Conservation (phyloP, 2,329 filamentous ascomycete genomes). For the Cephalotrichum gorgonifer region DNA sequence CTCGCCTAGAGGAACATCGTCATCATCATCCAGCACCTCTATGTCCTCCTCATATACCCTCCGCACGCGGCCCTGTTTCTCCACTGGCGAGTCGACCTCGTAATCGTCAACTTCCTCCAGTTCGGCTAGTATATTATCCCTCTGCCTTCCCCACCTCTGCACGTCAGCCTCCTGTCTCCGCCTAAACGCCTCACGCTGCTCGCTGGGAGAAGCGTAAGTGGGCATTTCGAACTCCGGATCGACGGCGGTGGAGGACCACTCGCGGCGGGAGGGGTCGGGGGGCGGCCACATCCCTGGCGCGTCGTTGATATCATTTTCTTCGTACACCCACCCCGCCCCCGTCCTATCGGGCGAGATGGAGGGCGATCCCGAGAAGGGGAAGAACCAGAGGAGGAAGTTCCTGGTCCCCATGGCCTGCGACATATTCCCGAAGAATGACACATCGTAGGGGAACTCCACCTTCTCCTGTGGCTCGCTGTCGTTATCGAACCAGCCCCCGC, state of each 20-base stretch:
- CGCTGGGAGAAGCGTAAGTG: slow-evolving; percentile 26
- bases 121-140: slow-evolving; percentile 31
- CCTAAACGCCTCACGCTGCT: slow-evolving; percentile 37
- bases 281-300: slow-evolving; percentile 51
- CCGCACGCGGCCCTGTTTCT: slow-evolving; percentile 21
- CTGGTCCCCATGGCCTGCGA: slow-evolving; percentile 63
- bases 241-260: slow-evolving; percentile 15
- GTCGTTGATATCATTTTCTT: slow-evolving; percentile 70
- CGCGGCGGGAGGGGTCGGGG: slow-evolving; percentile 49
- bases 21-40: slow-evolving; percentile 22
- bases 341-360: slow-evolving; percentile 23
- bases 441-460: slow-evolving; percentile 74
- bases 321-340: slow-evolving; percentile 49
- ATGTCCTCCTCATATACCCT: slow-evolving; percentile 49
- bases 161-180: slow-evolving; percentile 38
- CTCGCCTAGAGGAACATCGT: slow-evolving; percentile 61
- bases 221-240: slow-evolving; percentile 12
- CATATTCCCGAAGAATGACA: slow-evolving; percentile 66
- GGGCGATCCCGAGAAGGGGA: slow-evolving; percentile 51
- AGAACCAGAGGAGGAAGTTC: slow-evolving; percentile 59
- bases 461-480: slow-evolving; percentile 35
- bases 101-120: slow-evolving; percentile 45
- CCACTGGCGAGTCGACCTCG: slow-evolving; percentile 24
- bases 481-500: slow-evolving; percentile 30
- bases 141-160: slow-evolving; percentile 23